Evolutionary conservation across 305 asterid genomes (phyloP), one percentile per base, ranked within the genome.

Genomic region (Fraxinus ornus): DNA sequence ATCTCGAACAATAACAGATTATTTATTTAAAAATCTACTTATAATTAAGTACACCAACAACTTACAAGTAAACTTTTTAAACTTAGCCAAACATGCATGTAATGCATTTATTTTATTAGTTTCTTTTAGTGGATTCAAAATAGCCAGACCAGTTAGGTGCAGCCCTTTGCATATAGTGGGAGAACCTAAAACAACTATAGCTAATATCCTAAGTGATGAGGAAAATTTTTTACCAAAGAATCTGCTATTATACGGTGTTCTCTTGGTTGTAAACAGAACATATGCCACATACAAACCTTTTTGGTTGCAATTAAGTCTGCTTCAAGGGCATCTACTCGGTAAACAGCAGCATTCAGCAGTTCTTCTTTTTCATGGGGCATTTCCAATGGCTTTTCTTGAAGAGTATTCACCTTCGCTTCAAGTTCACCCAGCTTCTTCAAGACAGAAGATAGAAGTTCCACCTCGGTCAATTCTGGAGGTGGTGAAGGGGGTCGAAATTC

Each of bases 301-400:
- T 97, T 97, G 82, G 99, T 97, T 30, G 99, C 98, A 83, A 97
- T 97, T 82, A 97, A 60, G 90, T 97, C 99, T 19, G 99, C 99
- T 88, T 97, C 99, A 4, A 97, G 89, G 88, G 97, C 98, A 88
- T 97, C 99, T 32, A 97, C 99, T 33, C 99, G 93, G 86, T 94
- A 97, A 84, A 97, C 99, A 83, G 99, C 99, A 89, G 98, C 99
- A 91, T 95, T 92, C 76, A 97, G 90, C 86, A 97, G 90, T 86
- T 97, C 99, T 85, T 85, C 99, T 84, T 97, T 97, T 88, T 97
- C 99, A 73, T 85, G 90, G 22, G 99, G 99, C 99, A 97, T 97
- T 92, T 89, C 92, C 78, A 93, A 92, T 75, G 99, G 99, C 89
- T 90, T 97, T 82, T 86, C 93, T 85, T 97, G 94, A 88, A 97